A percentile compares a stretch with the other conserved stretches of the same genome.
Conservation (phyloP, 176 grass and related monocot genomes). For the Areca catechu region DNA sequence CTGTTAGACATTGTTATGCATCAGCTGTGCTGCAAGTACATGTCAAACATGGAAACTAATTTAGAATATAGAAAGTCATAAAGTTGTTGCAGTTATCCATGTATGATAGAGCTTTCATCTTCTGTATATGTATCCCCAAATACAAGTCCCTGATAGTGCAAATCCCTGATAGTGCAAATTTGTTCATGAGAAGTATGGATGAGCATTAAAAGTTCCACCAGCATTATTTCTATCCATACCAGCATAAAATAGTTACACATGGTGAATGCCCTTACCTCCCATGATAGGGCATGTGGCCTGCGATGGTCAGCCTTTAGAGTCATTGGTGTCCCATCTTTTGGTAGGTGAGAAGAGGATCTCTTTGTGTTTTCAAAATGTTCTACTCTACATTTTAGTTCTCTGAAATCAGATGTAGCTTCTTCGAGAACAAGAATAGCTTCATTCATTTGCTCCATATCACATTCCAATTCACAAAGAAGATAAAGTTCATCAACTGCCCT, state of each 20-base stretch:
- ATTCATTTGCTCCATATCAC: slow-evolving; percentile 99
- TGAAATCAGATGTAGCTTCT: slow-evolving; percentile 95
- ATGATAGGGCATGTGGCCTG: slow-evolving; percentile 90
- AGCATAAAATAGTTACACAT: too few relatives aligned
- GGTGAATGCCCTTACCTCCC: slow-evolving; percentile 54
- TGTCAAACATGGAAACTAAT: background rate
- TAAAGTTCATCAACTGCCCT: slow-evolving; percentile 96
- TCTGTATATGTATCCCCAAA: background rate
- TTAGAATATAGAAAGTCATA: background rate
- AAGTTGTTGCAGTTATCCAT: too few relatives aligned
- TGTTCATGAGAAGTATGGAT: too few relatives aligned
- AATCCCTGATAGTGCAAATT: too few relatives aligned
- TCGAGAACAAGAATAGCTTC: slow-evolving; percentile 93
- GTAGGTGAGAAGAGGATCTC: slow-evolving; percentile 34
- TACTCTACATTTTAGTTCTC: slow-evolving; percentile 78
- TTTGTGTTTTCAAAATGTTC: slow-evolving; percentile 91
- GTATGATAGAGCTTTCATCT: too few relatives aligned
- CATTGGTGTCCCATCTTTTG: slow-evolving; percentile 60
- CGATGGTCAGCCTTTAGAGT: slow-evolving; percentile 80
- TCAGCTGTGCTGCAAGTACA: background rate
- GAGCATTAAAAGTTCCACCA: too few relatives aligned
- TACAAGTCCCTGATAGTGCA: too few relatives aligned
- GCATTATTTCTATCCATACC: too few relatives aligned
- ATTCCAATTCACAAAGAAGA: slow-evolving; percentile 96
- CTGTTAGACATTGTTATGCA: too few relatives aligned